Percentiles rank a stretch among this genome's conserved stretches.
phyloP scores from a whole-genome alignment of 306 rosid genomes.

The Begonia fuchsioides region DNA sequence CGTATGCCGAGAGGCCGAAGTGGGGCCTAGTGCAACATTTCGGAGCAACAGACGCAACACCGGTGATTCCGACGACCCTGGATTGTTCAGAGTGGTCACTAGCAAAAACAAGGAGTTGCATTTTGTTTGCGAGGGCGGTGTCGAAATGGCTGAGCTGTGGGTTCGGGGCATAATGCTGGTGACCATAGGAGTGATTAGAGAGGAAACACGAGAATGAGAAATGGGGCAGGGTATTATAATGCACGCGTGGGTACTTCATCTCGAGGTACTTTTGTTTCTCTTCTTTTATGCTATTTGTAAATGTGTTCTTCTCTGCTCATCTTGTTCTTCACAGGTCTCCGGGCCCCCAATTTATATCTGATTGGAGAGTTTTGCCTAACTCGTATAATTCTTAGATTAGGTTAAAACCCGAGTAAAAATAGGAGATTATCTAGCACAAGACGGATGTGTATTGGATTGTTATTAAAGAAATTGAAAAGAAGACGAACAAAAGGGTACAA shows the following conservation, averaged over 20 bases:
- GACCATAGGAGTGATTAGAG: constrained; percentile 34
- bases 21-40: constrained; percentile 50
- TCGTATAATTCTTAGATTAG: too few relatives aligned
- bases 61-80: constrained; percentile 50
- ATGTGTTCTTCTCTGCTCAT: constrained; percentile 3
- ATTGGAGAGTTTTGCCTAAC: too few relatives aligned
- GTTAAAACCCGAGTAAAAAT: too few relatives aligned
- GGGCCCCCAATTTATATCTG: too few relatives aligned
- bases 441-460: too few relatives aligned
- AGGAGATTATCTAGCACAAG: too few relatives aligned
- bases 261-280: constrained; percentile 37
- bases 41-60: constrained; percentile 36
- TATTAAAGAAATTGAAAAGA: too few relatives aligned
- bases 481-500: too few relatives aligned
- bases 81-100: constrained; percentile 71
- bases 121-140: constrained; percentile 65
- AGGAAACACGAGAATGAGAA: constrained; percentile 10
- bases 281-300: constrained; percentile 14
- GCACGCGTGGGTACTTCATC: constrained; percentile 48
- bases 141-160: constrained; percentile 70
- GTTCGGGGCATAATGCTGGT: constrained; percentile 78
- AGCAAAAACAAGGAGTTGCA: constrained; percentile 59
- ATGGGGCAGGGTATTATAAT: constrained; percentile 15
- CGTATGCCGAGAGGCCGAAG: constrained; percentile 39
- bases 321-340: too few relatives aligned